Base-by-base conservation (phyloP, 305 asterid genomes). In the Plantago coronopus region DNA sequence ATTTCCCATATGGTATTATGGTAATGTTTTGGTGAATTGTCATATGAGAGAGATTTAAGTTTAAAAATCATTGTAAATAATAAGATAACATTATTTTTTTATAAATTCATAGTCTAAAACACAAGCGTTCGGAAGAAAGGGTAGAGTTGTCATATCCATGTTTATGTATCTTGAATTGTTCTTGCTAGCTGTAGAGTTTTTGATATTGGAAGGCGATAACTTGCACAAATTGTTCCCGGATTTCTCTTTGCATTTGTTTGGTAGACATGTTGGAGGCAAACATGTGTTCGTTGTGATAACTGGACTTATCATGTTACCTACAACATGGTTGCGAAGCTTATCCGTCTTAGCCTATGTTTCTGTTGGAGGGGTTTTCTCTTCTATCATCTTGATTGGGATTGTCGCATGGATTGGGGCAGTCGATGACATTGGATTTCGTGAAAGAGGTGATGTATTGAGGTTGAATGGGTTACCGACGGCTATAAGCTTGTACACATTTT, bases 131-230 rank as follows among this genome's bases (percentile, higher is more conserved):
- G 86, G 89, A 13, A 65, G 23, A 1, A 83, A 62, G 22, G 84
- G 84, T 16, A 80, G 81, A 63, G 22, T 29, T 1, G 15, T 64
- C 0, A 64, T 80, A 0, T 79, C 86, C 5, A 63, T 57, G 5
- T 69, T 78, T 29, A 59, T 83, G 74, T 75, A 76, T 22, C 73
- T 83, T 18, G 89, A 83, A 8, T 74, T 80, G 1, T 80, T 71
- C 64, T 62, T 83, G 43, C 71, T 80, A n/a, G 84, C 86, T 0
- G 72, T 78, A 1, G 84, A 76, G 21, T 78, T 82, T 69, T 78
- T 82, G 0, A 82, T 82, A 16, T 19, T 82, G 54, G 88, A 79
- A 72, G 83, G 88, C 0, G 80, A 79, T 48, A 74, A 72, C 21
- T 48, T 82, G 47, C 75, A 79, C 15, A 82, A 82, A 38, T 61